Conservation (phyloP, 148 eudicot genomes). For the Rhododendron vialii region DNA sequence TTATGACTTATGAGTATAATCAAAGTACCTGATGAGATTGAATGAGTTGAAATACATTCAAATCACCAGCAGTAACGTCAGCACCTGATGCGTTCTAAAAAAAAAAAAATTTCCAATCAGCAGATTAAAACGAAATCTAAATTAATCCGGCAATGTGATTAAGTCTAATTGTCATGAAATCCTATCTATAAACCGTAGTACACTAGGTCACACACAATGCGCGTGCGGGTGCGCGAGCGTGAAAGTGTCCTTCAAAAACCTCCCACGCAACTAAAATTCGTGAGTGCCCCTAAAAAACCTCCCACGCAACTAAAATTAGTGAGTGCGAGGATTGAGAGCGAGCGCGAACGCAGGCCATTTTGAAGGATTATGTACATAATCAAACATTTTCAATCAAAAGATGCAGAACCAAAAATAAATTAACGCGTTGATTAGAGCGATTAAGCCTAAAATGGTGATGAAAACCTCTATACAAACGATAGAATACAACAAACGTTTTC, state of each 20-base stretch:
- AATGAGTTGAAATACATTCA: slow-evolving; percentile 49
- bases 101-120: background rate
- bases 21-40: slow-evolving; percentile 75
- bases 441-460: background rate
- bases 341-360: background rate
- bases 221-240: too few species aligned
- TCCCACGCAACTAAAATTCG: too few species aligned
- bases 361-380: background rate
- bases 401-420: too few species aligned
- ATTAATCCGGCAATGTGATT: background rate
- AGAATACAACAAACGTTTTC: background rate
- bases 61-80: slow-evolving; percentile 29
- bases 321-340: background rate
- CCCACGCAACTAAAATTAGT: too few species aligned
- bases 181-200: background rate
- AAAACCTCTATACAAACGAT: background rate
- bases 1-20: background rate
- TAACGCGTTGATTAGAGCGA: background rate
- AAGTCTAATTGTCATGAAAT: background rate
- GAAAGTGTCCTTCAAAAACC: background rate
- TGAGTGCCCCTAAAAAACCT: too few species aligned
- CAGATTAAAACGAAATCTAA: background rate
- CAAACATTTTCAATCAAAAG: background rate
- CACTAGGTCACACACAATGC: background rate
- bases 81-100: slow-evolving; percentile 38